Conservation (phyloP, 1,284 basidiomycete genomes). For the Hymenochaete sp. region DNA sequence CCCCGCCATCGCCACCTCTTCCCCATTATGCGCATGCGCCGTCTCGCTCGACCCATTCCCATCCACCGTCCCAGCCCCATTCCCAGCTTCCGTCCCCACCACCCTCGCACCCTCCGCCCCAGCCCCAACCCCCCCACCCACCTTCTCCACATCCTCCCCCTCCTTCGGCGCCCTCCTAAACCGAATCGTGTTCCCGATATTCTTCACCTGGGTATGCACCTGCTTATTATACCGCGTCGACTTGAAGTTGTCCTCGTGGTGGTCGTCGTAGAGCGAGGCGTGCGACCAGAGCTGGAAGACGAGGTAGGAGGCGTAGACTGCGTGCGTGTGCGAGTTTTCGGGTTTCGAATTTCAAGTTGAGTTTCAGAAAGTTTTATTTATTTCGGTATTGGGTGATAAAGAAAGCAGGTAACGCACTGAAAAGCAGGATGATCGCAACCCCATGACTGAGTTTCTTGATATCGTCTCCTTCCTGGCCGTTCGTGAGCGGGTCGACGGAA, state of each 20-base stretch:
- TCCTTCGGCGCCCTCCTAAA: constrained; percentile 1
- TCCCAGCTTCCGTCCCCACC: neutral
- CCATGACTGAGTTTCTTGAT: constrained; percentile 82
- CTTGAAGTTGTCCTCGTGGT: constrained; percentile 31
- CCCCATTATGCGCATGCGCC: neutral
- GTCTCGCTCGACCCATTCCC: constrained; percentile 1
- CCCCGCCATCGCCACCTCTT: neutral
- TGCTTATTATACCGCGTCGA: constrained; percentile 24
- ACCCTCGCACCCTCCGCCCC: neutral
- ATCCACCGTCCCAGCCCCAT: constrained; percentile 1
- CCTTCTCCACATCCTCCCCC: neutral
- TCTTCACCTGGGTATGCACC: constrained; percentile 13
- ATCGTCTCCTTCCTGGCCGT: constrained; percentile 33
- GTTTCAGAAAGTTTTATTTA: no score
- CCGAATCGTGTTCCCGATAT: constrained; percentile 1
- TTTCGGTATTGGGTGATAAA: neutral
- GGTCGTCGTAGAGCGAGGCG: constrained; percentile 67
- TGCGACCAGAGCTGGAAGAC: constrained; percentile 87
- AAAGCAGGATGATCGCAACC: constrained; percentile 61
- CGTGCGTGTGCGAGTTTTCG: neutral
- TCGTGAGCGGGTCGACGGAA: constrained; percentile 24
- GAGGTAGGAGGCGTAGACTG: constrained; percentile 69
- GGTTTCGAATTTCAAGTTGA: no score
- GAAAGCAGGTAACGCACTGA: constrained; percentile 37
- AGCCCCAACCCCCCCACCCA: neutral